Percentiles rank a stretch among this genome's conserved stretches.
Evolutionary conservation across 2,329 filamentous ascomycete genomes (phyloP).

Genomic region (Neofusicoccum ribis): DNA sequence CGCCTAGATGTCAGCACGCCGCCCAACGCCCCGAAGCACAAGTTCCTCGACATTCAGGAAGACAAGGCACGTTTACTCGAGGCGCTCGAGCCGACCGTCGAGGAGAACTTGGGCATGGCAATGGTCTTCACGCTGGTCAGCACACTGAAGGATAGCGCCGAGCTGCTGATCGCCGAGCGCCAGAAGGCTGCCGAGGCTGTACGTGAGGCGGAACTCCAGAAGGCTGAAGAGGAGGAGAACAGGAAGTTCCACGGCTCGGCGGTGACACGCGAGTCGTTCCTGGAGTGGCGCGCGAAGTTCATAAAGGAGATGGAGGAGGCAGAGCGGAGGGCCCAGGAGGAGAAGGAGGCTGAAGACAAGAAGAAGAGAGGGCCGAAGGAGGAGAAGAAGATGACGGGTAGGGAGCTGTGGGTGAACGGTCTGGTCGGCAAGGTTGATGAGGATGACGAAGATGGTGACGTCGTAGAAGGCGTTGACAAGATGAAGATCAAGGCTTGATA

Average conservation of each 20-base stretch:
- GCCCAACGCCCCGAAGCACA: slow-evolving; percentile 68
- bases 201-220: slow-evolving; percentile 55
- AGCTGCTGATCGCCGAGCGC: slow-evolving; percentile 76
- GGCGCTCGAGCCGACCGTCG: slow-evolving; percentile 70
- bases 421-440: slow-evolving; percentile 63
- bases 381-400: slow-evolving; percentile 75
- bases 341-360: slow-evolving; percentile 69
- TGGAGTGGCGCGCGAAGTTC: slow-evolving; percentile 80
- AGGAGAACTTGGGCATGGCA: slow-evolving; percentile 94
- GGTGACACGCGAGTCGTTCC: slow-evolving; percentile 84
- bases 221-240: slow-evolving; percentile 88
- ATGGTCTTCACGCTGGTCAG: slow-evolving; percentile 95
- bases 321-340: slow-evolving; percentile 58
- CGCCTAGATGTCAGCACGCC: slow-evolving; percentile 75
- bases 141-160: slow-evolving; percentile 85
- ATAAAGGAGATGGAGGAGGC: slow-evolving; percentile 76
- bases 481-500: slow-evolving; percentile 50
- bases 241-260: slow-evolving; percentile 90
- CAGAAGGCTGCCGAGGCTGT: slow-evolving; percentile 61
- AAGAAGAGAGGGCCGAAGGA: slow-evolving; percentile 54
- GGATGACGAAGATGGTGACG: slow-evolving; percentile 64
- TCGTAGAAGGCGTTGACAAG: slow-evolving; percentile 45
- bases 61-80: slow-evolving; percentile 76
- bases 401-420: slow-evolving; percentile 51
- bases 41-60: slow-evolving; percentile 74